Evolutionary conservation across 2,329 filamentous ascomycete species (phyloP), one percentile per base, ranked within the genome.

Genomic region (Tricladium varicosporioides): DNA sequence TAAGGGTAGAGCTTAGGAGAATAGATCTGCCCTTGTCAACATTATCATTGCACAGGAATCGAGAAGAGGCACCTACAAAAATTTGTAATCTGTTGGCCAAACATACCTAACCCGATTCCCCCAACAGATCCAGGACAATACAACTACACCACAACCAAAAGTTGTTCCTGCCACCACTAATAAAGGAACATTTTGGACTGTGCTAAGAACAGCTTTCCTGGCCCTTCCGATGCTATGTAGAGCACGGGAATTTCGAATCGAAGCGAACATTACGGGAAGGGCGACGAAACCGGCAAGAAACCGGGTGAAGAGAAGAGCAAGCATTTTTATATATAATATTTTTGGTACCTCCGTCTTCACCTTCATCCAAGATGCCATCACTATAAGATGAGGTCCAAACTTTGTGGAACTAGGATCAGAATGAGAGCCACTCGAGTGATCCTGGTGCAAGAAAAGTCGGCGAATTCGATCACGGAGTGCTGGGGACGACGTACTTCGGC

Each of bases 271-370:
- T 13, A 54, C 52, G 7, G 55, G 54, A 48, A 62, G 53, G 44
- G 60, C 36, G 36, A 56, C 46, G 50, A 60, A 56, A 15, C 57
- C 54, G n/a, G 53, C 52, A 58, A 63, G 59, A 43, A 60, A 54
- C 52, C 57, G 54, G 19, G 54, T 57, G 32, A 62, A 53, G 14
- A 58, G 48, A 52, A 31, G 36, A 54, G 49, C 27, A 51, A 57
- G 48, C 33, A 63, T 46, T 19, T 62, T 60, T 32, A 56, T 18
- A 58, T 58, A 53, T 55, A 53, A 33, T 56, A 56, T 52, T 56
- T 53, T 54, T 44, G 27, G 47, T 32, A 59, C 53, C 44, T 59
- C 27, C 11, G 36, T 51, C 36, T 53, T 61, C 44, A 56, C 47
- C 44, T 53, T 61, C 44, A 56, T 45, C 49, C 19, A 60, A 54